Percentiles rank a stretch among this genome's conserved stretches.
Conservation (phyloP, 208 protist genomes). For the Leishmania gerbilli region DNA sequence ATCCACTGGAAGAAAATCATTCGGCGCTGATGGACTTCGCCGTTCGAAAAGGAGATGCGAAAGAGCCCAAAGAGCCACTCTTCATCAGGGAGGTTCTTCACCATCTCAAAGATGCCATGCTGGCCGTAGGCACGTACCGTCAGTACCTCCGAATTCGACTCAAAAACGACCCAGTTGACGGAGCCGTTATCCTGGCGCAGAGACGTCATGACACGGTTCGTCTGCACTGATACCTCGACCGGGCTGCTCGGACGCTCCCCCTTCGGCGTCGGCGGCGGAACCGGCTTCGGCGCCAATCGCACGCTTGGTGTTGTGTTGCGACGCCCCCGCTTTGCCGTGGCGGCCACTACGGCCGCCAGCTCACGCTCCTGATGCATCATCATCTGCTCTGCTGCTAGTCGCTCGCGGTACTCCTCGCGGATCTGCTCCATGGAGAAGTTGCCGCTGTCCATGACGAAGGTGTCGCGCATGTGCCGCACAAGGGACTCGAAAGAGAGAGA, state of each 20-base stretch:
- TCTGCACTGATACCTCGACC: conserved; percentile 30
- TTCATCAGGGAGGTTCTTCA: conserved; percentile 65
- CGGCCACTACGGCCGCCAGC: conserved; percentile 17
- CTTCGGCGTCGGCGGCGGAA: conserved; percentile 9
- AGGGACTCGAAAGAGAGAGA: conserved; percentile 65
- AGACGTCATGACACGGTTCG: conserved; percentile 48
- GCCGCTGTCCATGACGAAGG: conserved; percentile 81
- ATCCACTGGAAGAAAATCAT: conserved; percentile 89
- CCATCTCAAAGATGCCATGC: conserved; percentile 79
- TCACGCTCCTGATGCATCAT: conserved; percentile 59
- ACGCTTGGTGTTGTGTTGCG: conserved; percentile 21
- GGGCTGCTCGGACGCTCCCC: conserved; percentile 12
- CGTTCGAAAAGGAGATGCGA: conserved; percentile 63
- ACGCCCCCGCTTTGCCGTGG: conserved; percentile 14
- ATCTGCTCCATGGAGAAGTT: conserved; percentile 80
- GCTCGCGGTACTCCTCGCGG: conserved; percentile 65
- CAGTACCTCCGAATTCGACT: conserved; percentile 46
- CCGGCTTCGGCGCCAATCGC: conserved; percentile 5
- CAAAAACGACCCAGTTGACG: conserved; percentile 84
- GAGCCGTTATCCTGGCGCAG: conserved; percentile 69
- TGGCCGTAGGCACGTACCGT: conserved; percentile 54
- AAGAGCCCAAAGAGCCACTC: conserved; percentile 86
- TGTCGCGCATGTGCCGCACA: conserved; percentile 62
- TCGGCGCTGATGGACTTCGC: conserved; percentile 40
- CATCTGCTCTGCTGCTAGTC: conserved; percentile 56